Percentiles rank a stretch among this genome's conserved stretches.
Evolutionary conservation across 768 basidiomycete species (phyloP).

Genomic region (Cytidiella melzeri): DNA sequence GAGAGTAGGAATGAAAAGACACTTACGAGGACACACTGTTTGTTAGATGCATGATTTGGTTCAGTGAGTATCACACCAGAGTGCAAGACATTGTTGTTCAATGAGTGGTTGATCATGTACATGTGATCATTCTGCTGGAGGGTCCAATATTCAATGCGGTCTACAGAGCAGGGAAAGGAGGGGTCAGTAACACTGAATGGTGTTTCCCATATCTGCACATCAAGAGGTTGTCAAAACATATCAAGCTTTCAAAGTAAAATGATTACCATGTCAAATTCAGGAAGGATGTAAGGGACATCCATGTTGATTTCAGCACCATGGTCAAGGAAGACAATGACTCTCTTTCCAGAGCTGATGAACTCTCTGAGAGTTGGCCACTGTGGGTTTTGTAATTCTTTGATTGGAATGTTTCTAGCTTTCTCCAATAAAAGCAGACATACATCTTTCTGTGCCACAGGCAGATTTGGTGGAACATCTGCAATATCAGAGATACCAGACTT

Average conservation of each 20-base stretch:
- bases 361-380: constrained; percentile 62
- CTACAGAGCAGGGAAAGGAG: constrained; percentile 48
- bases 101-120: constrained; percentile 54
- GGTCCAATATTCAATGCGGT: constrained; percentile 45
- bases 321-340: constrained; percentile 61
- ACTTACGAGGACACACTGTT: constrained; percentile 26
- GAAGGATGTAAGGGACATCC: constrained; percentile 44
- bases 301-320: constrained; percentile 28
- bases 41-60: constrained; percentile 23
- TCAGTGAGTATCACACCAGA: constrained; percentile 24
- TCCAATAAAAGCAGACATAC: constrained; percentile 9
- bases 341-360: constrained; percentile 53
- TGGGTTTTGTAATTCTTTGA: constrained; percentile 15
- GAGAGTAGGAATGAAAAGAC: too few relatives aligned
- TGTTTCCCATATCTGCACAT: constrained; percentile 47
- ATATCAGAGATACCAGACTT: constrained; percentile 35
- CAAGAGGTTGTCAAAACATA: neutral
- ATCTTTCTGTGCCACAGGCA: constrained; percentile 20
- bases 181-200: constrained; percentile 45
- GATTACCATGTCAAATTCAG: constrained; percentile 48
- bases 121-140: constrained; percentile 44
- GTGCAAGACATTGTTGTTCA: constrained; percentile 36
- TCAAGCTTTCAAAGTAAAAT: neutral
- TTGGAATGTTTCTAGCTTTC: neutral
- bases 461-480: constrained; percentile 44